Evolutionary conservation across 1,139 yeast genomes (phyloP).

Genomic region (Candida sp.): DNA sequence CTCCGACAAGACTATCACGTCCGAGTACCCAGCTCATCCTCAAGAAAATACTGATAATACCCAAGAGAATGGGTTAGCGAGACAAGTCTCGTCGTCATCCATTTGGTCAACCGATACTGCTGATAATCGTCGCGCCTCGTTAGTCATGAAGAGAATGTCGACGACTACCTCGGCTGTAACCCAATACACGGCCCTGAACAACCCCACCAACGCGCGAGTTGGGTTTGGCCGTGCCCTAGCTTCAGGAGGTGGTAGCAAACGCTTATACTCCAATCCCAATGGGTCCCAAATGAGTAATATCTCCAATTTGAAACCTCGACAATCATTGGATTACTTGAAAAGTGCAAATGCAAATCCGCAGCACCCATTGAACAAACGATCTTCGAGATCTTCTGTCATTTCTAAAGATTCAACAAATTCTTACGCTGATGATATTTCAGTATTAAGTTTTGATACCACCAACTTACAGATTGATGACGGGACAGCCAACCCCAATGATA

Average conservation of each 20-base stretch:
- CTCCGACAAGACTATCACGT: conserved; percentile 2
- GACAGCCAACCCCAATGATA: conserved; percentile 11
- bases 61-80: conserved; percentile 14
- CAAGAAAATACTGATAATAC: background rate
- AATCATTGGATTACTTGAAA: conserved; percentile 26
- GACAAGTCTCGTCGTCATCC: conserved; percentile 32
- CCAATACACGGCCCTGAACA: conserved; percentile 17
- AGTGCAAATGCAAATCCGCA: conserved; percentile 1
- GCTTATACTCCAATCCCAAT: conserved; percentile 20
- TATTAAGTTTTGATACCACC: conserved; percentile 33
- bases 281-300: conserved; percentile 17
- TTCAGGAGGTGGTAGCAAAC: conserved; percentile 23
- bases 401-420: conserved; percentile 24
- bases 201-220: conserved; percentile 17
- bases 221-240: conserved; percentile 45
- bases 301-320: conserved; percentile 19
- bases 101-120: conserved; percentile 38
- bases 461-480: conserved; percentile 12
- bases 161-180: conserved; percentile 31
- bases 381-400: conserved; percentile 35
- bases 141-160: conserved; percentile 29
- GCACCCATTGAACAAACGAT: conserved; percentile 21
- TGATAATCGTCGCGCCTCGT: conserved; percentile 21
- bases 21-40: background rate
- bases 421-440: conserved; percentile 34